Conservation (phyloP, 257 asterid genomes). For the Anisodus acutangulus region DNA sequence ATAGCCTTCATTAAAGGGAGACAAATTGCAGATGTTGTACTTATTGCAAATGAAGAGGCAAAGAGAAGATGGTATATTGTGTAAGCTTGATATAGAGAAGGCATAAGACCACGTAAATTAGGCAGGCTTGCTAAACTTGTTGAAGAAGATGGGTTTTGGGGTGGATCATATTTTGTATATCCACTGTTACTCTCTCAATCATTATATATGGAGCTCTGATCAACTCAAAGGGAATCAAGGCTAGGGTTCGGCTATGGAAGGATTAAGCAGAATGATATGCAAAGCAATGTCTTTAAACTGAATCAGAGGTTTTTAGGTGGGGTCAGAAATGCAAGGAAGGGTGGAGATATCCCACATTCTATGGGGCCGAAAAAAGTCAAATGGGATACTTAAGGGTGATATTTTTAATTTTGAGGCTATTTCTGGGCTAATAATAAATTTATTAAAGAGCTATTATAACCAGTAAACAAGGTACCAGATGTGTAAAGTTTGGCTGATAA, state of each 20-base stretch:
- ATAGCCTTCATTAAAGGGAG: neutral
- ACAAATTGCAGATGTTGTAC: neutral
- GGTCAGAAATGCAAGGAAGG: neutral
- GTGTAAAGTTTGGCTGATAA: neutral
- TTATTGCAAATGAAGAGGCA: neutral
- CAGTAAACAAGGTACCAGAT: neutral
- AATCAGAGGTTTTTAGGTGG: neutral
- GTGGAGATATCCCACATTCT: neutral
- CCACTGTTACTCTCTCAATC: neutral
- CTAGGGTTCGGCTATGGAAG: constrained; percentile 5
- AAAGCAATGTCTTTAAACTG: constrained; percentile 5
- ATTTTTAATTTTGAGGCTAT: neutral
- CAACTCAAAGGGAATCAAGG: no score
- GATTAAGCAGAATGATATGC: neutral
- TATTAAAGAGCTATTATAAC: neutral
- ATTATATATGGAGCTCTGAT: neutral
- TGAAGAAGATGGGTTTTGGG: neutral
- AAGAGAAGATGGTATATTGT: neutral
- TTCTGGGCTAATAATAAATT: neutral
- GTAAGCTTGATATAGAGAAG: neutral
- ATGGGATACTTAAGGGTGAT: neutral
- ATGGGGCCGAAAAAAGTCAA: neutral
- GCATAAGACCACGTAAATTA: neutral
- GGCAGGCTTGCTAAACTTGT: neutral
- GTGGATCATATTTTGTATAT: neutral